Conservation (phyloP, 495 filamentous ascomycete genomes). For the Elaphomyces granulatus region DNA sequence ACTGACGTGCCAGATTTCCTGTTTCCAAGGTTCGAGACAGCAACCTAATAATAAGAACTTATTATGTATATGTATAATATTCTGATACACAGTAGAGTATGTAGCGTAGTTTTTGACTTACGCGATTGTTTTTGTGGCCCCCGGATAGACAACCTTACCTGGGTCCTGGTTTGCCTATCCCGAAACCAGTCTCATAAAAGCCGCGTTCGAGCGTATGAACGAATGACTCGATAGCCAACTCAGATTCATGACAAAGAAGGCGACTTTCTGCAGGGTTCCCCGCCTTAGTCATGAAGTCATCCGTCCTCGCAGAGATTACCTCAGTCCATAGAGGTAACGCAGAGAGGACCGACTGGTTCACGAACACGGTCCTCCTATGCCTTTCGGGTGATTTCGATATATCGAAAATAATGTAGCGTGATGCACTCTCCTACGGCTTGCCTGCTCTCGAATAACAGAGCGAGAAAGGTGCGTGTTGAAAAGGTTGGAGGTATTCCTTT, state of each 20-base stretch:
- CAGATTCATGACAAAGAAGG: too few relatives aligned
- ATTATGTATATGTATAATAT: not conserved
- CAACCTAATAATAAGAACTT: too few relatives aligned
- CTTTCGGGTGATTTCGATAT: not conserved
- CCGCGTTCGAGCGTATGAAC: not conserved
- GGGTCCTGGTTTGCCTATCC: not conserved
- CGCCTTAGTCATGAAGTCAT: too few relatives aligned
- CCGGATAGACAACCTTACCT: not conserved
- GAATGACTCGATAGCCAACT: too few relatives aligned
- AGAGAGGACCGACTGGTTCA: not conserved
- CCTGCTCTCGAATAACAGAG: not conserved
- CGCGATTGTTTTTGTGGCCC: not conserved
- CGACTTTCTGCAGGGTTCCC: too few relatives aligned
- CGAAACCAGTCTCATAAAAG: not conserved
- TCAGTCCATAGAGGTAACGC: too few relatives aligned
- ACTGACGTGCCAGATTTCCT: too few relatives aligned
- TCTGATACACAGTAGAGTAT: not conserved
- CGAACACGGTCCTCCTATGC: not conserved
- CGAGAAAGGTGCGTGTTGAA: not conserved
- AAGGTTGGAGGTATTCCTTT: not conserved
- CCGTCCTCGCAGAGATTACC: too few relatives aligned
- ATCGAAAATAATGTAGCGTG: not conserved
- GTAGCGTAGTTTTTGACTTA: not conserved
- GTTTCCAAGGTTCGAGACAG: not conserved
- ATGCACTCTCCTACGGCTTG: not conserved